Percentiles rank a stretch among this genome's conserved stretches.
Conservation (phyloP, 2,329 filamentous ascomycete species). For the Apiospora rasikravindrae region DNA sequence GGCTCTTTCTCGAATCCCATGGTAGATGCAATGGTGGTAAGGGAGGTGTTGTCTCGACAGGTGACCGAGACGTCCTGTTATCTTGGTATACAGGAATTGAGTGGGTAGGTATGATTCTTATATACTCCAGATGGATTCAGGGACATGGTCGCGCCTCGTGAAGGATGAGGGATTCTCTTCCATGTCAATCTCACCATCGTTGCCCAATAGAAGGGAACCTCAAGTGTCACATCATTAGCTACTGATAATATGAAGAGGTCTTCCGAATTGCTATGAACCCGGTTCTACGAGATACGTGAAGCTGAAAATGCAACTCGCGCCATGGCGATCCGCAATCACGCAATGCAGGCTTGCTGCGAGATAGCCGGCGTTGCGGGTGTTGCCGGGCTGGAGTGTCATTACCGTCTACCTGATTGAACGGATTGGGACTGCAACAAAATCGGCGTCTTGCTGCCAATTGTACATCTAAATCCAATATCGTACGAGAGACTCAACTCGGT, state of each 20-base stretch:
- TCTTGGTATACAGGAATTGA: not conserved
- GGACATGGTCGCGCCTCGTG: not conserved
- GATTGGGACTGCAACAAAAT: no score
- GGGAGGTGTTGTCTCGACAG: no score
- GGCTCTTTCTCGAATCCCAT: not conserved
- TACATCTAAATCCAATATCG: no score
- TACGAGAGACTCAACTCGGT: no score
- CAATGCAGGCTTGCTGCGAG: not conserved
- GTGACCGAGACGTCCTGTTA: not conserved
- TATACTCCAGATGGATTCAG: not conserved
- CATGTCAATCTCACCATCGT: not conserved
- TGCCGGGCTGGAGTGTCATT: not conserved
- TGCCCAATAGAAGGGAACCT: not conserved
- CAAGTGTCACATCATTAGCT: not conserved
- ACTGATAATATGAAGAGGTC: not conserved
- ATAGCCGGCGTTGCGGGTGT: not conserved
- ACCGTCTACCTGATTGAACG: not conserved
- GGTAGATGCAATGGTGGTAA: not conserved
- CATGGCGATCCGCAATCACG: slow-evolving; percentile 1
- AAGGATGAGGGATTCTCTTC: not conserved
- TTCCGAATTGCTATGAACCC: not conserved
- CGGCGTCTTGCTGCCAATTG: no score
- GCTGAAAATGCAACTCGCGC: not conserved
- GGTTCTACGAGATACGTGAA: not conserved
- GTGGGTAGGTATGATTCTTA: not conserved